Percentiles rank a stretch among this genome's conserved stretches.
Conservation (phyloP, 2,329 filamentous ascomycete species). For the Periconia digitata region DNA sequence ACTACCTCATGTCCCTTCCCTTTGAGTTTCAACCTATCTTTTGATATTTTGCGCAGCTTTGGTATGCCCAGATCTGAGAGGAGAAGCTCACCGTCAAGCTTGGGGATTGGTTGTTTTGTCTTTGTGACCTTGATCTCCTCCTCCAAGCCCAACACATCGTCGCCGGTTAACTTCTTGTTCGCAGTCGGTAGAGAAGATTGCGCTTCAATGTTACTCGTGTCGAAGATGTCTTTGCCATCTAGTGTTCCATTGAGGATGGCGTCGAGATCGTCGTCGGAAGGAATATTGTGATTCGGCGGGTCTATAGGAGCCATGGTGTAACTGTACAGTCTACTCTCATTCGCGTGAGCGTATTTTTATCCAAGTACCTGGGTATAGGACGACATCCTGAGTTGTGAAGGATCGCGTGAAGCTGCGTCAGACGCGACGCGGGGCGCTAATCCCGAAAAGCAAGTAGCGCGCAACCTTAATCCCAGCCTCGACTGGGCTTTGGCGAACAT, state of each 20-base stretch:
- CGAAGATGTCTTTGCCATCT: slow-evolving; percentile 53
- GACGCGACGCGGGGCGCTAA: slow-evolving; percentile 1
- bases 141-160: slow-evolving; percentile 73
- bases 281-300: slow-evolving; percentile 17
- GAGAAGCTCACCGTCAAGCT: slow-evolving; percentile 83
- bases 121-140: slow-evolving; percentile 82
- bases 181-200: slow-evolving; percentile 4
- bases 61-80: slow-evolving; percentile 82
- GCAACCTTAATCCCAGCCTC: slow-evolving; percentile 9
- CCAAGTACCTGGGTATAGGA: too few species aligned
- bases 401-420: not conserved
- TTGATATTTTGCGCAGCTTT: slow-evolving; percentile 71
- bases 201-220: slow-evolving; percentile 31
- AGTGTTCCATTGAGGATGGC: slow-evolving; percentile 78
- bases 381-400: too few species aligned
- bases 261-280: slow-evolving; percentile 56
- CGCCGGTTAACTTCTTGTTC: slow-evolving; percentile 18
- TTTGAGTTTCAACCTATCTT: slow-evolving; percentile 73
- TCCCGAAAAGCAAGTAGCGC: slow-evolving; percentile 7
- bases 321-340: too few species aligned
- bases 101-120: slow-evolving; percentile 74
- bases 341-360: too few species aligned
- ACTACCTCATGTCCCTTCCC: slow-evolving; percentile 89
- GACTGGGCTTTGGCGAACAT: not conserved
- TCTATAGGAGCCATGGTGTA: slow-evolving; percentile 23